Percentiles rank a stretch among this genome's conserved stretches.
Conservation (phyloP, 2,329 filamentous ascomycete genomes). For the Sclerotiophoma versabilis region DNA sequence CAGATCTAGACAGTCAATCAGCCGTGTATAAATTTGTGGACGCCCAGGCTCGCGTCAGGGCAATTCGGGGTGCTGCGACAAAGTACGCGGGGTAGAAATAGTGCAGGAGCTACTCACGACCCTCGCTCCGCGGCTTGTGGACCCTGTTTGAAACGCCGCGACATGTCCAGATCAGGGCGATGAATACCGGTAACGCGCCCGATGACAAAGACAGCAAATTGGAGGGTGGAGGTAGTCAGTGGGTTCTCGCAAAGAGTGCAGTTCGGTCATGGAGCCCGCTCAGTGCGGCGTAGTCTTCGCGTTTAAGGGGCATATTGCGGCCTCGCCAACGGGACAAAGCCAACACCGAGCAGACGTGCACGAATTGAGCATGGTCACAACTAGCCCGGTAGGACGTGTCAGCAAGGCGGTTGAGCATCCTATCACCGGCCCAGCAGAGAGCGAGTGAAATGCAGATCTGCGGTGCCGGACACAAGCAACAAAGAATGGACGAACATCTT, state of each 20-base stretch:
- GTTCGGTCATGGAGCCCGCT: conserved; percentile 2
- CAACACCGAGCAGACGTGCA: conserved; percentile 8
- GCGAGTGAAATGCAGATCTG: conserved; percentile 16
- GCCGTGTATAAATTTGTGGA: conserved; percentile 15
- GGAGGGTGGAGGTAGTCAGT: conserved; percentile 3
- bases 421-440: conserved; percentile 19
- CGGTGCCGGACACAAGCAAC: conserved; percentile 7
- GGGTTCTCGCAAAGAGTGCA: background rate
- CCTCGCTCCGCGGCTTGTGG: conserved; percentile 17
- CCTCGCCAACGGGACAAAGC: conserved; percentile 13
- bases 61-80: conserved; percentile 21
- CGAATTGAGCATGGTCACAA: conserved; percentile 15
- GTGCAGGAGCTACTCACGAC: conserved; percentile 15
- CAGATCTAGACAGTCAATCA: conserved; percentile 34
- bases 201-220: conserved; percentile 1
- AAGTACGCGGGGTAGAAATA: conserved; percentile 23
- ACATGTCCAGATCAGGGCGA: conserved; percentile 17
- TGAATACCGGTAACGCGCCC: conserved; percentile 1
- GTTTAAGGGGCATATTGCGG: conserved; percentile 15
- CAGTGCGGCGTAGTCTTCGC: conserved; percentile 12
- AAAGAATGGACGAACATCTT: conserved; percentile 5
- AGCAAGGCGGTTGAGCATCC: conserved; percentile 26
- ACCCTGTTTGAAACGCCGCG: conserved; percentile 18
- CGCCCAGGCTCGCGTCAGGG: conserved; percentile 21
- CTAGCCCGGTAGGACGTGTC: conserved; percentile 31